Evolutionary conservation across 768 basidiomycete species (phyloP), one percentile per base, ranked within the genome.

Genomic region (Boletus barrowsii): DNA sequence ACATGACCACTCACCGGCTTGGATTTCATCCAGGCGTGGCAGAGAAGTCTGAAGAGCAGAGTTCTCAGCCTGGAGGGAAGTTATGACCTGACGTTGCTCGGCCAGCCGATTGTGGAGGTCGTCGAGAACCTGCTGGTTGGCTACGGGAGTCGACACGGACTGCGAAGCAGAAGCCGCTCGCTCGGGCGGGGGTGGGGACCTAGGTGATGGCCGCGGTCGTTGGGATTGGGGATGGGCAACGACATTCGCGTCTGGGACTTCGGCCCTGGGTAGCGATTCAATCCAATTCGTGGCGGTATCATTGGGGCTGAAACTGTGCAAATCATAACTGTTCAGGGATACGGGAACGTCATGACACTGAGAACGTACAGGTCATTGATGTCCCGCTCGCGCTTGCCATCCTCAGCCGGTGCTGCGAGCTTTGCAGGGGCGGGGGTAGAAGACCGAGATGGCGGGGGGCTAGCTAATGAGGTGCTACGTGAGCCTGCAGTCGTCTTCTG

Each of bases 291-390:
- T 36, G 50, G 78, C 75, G 18, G 61, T 32, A 41, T 75, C 76
- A 53, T 74, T 76, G 55, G 78, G 75, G 10, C 70, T 57, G 64
- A 83, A 86, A 57, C 78, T 79, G 45, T 18, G 5, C 69, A 56
- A 54, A 36, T n/a, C 35, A 44, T 43, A 58, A 37, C 48, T 49
- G 33, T 57, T 52, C 20, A 55, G 49, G 29, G 39, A 48, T 17
- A 8, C 22, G 15, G 5, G 26, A 53, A 42, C 15, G 32, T 6
- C 39, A 45, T 18, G 10, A 26, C 32, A 26, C 0, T 11, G 33
- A 8, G 9, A 57, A 81, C 88, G 63, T 79, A 88, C 88, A 90
- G 69, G 71, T 86, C 84, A 60, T 75, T 77, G 49, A 84, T 67
- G 62, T 84, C 82, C 57, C 71, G 76, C 62, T 67, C 63, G 49